A percentile compares a stretch with the other conserved stretches of the same genome.
These are phyloP conservation scores for Steccherinum ochraceum DNA, from an alignment of 768 basidiomycete species.

Conservation along the genomic window DNA sequence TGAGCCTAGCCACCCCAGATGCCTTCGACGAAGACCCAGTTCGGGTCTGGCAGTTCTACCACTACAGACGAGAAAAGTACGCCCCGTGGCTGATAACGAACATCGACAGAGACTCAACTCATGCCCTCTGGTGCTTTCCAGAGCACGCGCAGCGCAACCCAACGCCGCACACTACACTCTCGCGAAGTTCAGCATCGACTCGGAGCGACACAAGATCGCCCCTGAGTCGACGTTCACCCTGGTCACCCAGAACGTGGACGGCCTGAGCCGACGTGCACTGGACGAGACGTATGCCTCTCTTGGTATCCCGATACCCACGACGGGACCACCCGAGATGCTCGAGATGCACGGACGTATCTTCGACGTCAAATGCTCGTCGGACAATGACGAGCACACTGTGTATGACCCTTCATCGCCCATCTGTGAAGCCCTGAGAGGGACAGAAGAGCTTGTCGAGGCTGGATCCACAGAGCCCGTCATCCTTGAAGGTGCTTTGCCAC, in stretches of 20 bases:
- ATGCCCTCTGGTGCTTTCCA: too few species aligned
- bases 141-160: constrained; percentile 40
- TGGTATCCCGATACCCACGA: background rate
- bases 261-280: constrained; percentile 37
- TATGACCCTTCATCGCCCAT: constrained; percentile 24
- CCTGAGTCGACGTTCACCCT: constrained; percentile 40
- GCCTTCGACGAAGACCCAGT: constrained; percentile 43
- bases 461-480: constrained; percentile 14
- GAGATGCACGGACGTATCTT: constrained; percentile 63
- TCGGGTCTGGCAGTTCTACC: constrained; percentile 60
- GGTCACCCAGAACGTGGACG: constrained; percentile 62
- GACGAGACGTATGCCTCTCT: constrained; percentile 13
- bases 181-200: constrained; percentile 37
- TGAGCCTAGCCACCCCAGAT: constrained; percentile 45
- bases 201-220: constrained; percentile 30
- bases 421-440: constrained; percentile 37
- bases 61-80: constrained; percentile 49
- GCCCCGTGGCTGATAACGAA: background rate
- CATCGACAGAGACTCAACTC: background rate
- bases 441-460: constrained; percentile 32
- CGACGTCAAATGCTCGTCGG: constrained; percentile 45
- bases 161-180: constrained; percentile 54
- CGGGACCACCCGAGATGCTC: constrained; percentile 15
- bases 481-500: constrained; percentile 22
- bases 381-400: constrained; percentile 7